Base-by-base conservation (phyloP, 768 basidiomycete species). In the Naganishia kalamii region DNA sequence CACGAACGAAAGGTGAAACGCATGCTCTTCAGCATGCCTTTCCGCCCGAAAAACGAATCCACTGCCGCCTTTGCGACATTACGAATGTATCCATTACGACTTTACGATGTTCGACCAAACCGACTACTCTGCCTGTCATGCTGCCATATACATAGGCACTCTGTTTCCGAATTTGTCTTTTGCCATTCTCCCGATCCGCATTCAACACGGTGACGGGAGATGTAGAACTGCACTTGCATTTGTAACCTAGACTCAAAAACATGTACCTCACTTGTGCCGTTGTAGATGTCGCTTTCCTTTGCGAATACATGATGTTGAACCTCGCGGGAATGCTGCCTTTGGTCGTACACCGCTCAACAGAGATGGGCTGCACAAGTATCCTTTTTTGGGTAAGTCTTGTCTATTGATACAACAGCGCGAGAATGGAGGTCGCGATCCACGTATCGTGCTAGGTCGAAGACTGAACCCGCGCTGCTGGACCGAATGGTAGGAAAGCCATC, bases 401-500 rank as follows among this genome's bases (percentile, higher is more conserved):
- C 6, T 44, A 44, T n/a, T 5, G 19, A 6, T 44, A 44, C 43
- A 44, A 44, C 43, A n/a, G 43, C 21, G 12, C 43, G 7, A 11
- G 43, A 44, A 5, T 11, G 19, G 43, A 44, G 5, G 43, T 5
- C 37, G 37, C 17, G 37, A 40, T 40, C 37, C 17, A 40, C 17
- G 13, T 15, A 44, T 11, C 12, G 11, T 41, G 13, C 5, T 44
- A 44, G 32, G 25, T 48, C 33, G 30, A 10, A 21, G 15, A 44
- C 17, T 21, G 17, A 41, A 46, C 32, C 8, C 52, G 32, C 19
- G 57, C 65, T 3, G 60, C 65, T 30, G 66, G 66, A 40, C 66
- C 66, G 21, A 67, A 52, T 13, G 66, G 66, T n/a, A 72, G 65
- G 65, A 72, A 75, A 13, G 68, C 70, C 71, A 74, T 72, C 48